Evolutionary conservation across 495 filamentous ascomycete species (phyloP), one percentile per base, ranked within the genome.

Genomic region (Cercophora samala): DNA sequence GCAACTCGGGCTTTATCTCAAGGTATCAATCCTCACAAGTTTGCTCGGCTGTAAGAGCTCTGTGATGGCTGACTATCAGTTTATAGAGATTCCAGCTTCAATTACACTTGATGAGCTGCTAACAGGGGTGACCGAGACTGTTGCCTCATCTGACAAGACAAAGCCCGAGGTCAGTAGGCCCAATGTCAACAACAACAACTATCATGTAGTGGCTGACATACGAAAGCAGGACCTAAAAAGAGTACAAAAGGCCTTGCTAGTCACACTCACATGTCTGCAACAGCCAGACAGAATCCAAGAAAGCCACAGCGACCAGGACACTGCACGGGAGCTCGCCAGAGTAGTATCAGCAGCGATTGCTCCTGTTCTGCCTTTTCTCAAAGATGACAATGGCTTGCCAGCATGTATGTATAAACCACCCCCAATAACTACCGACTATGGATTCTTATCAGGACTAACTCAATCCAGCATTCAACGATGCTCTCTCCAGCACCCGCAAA

Each of bases 271-370:
- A 17, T 71, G 66, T 32, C 64, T 73, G 13, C 63, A 25, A 9
- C 60, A 61, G 5, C 46, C 32, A n/a, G 42, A 58, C 53, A 58
- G 51, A 1, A 42, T 66, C 21, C 29, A 25, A 21, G 46, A 2
- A 63, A 29, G 5, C 68, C 13, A n/a, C n/a, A 19, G 53, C 17
- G 61, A 52, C 0, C 18, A 63, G 3, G 32, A 19, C 24, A 54
- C 68, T 18, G 42, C 58, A 3, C 25, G n/a, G 2, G 37, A 53
- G 11, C 64, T 75, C 5, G 64, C 46, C n/a, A 32, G 18, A 3
- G 60, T 64, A 29, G 42, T 71, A 9, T 66, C 71, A 8, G 18
- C 5, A 5, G 62, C 63, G 1, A 73, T 71, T 23, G 62, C 67
- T 4, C 72, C 69, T 5, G 46, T 69, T 11, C 4, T 62, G 23